Base-by-base conservation (phyloP, 2,329 filamentous ascomycete species). In the Penicillium rolfsii region DNA sequence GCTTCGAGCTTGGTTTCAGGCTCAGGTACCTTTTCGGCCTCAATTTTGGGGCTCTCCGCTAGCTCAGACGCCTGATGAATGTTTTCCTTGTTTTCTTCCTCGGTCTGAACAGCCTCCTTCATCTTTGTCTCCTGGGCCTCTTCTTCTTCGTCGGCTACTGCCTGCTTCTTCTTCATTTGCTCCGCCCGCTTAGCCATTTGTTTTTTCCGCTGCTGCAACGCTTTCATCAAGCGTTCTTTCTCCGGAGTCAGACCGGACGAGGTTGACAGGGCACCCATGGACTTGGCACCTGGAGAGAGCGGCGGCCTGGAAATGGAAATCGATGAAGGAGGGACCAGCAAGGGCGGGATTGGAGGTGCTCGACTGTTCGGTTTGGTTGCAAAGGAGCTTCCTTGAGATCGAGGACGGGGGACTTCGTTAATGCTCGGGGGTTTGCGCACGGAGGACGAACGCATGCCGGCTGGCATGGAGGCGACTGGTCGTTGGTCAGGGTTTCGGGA, bases 201-300 rank as follows among this genome's bases (percentile, higher is more conserved):
- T 77, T 90, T 92, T 77, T 96, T 95, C 55, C 94, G 86, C 67
- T 97, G 78, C 76, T 97, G 91, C 79, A 97, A 84, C 7, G 95
- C 95, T 79, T 96, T 97, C 91, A 97, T 93, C 64, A 99, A 81
- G 57, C 95, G 85, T 62, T 91, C 87, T 79, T 96, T 98, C 76
- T 99, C 95, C 0, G 91, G 91, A 1, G 91, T 92, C 70, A 96
- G 89, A n/a, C 81, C 79, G 11, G 74, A 70, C 1, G 67, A 82
- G 69, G 76, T 81, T 71, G 71, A 73, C 64, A 77, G 64, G 67
- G 80, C 79, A 75, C 71, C 85, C 75, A 71, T 76, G 26, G 77
- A 79, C 61, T 76, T 77, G 38, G 75, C 75, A 19, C 74, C 71
- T 7, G 77, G 76, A 26, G 77, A 79, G 43, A 73, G 64, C 54